These are phyloP conservation scores for Alternaria longipes DNA, from an alignment of 2,329 filamentous ascomycete species.

Conservation along the genomic window DNA sequence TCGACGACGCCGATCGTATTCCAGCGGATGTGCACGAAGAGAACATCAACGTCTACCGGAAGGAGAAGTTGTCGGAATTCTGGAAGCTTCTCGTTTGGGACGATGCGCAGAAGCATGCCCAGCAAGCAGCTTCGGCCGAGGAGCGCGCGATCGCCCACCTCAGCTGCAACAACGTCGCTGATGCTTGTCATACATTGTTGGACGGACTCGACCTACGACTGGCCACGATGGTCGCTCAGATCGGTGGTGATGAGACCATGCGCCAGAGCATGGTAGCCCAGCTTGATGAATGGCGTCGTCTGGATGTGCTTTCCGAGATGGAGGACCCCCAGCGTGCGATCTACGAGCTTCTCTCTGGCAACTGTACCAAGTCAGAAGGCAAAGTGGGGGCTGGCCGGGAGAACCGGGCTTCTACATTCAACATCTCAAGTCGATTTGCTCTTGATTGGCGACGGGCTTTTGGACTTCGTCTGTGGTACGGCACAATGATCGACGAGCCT, in stretches of 20 bases:
- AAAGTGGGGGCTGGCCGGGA: constrained; percentile 77
- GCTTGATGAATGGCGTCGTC: constrained; percentile 82
- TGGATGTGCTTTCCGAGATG: constrained; percentile 88
- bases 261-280: constrained; percentile 81
- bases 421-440: constrained; percentile 82
- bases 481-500: constrained; percentile 71
- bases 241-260: constrained; percentile 76
- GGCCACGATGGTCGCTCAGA: constrained; percentile 83
- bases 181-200: constrained; percentile 83
- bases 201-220: constrained; percentile 81
- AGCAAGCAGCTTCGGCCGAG: constrained; percentile 71
- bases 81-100: constrained; percentile 61
- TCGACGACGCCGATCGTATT: constrained; percentile 66
- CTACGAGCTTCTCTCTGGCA: constrained; percentile 89
- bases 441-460: constrained; percentile 95
- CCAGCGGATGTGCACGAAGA: constrained; percentile 55
- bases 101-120: constrained; percentile 57
- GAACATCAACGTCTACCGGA: constrained; percentile 51
- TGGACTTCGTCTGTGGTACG: constrained; percentile 90
- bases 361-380: constrained; percentile 84
- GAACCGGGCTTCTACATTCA: constrained; percentile 81
- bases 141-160: constrained; percentile 86
- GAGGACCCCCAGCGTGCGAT: constrained; percentile 82
- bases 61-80: constrained; percentile 73
- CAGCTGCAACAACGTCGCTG: constrained; percentile 78